Evolutionary conservation across 805 yeast species (phyloP).

Genomic region (Saccharomycopsis sp.): DNA sequence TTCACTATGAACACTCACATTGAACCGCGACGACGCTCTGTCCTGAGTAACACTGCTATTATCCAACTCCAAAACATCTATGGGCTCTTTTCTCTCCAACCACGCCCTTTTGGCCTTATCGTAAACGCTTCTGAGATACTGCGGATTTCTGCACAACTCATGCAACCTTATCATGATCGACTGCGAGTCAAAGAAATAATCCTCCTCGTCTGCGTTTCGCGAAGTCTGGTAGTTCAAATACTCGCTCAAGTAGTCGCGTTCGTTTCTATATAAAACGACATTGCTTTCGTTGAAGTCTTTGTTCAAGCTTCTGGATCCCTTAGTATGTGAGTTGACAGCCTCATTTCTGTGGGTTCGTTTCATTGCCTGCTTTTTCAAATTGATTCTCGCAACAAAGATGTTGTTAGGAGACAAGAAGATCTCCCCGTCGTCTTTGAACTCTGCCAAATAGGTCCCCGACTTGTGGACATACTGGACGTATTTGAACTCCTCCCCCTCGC

Average conservation of each 20-base stretch:
- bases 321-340: not conserved
- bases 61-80: slow-evolving; percentile 20
- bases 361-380: slow-evolving; percentile 35
- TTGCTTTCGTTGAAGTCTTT: not conserved
- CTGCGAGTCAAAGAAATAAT: slow-evolving; percentile 52
- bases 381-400: slow-evolving; percentile 68
- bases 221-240: slow-evolving; percentile 8
- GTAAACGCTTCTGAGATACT: slow-evolving; percentile 45
- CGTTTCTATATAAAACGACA: not conserved
- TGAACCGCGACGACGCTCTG: slow-evolving; percentile 9
- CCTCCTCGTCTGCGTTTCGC: slow-evolving; percentile 21
- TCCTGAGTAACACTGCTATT: not conserved
- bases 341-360: not conserved
- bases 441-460: slow-evolving; percentile 87
- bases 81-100: slow-evolving; percentile 31
- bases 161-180: slow-evolving; percentile 65
- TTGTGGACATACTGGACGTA: slow-evolving; percentile 85
- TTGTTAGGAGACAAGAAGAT: slow-evolving; percentile 83
- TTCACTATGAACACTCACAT: not conserved
- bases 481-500: slow-evolving; percentile 9
- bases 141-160: slow-evolving; percentile 49
- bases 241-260: slow-evolving; percentile 12
- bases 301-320: not conserved
- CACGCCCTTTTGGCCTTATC: slow-evolving; percentile 49
- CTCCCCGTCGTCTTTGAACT: slow-evolving; percentile 70